These are phyloP conservation scores for Penicillium soppii DNA, from an alignment of 495 filamentous ascomycete genomes.

Conservation along the genomic window DNA sequence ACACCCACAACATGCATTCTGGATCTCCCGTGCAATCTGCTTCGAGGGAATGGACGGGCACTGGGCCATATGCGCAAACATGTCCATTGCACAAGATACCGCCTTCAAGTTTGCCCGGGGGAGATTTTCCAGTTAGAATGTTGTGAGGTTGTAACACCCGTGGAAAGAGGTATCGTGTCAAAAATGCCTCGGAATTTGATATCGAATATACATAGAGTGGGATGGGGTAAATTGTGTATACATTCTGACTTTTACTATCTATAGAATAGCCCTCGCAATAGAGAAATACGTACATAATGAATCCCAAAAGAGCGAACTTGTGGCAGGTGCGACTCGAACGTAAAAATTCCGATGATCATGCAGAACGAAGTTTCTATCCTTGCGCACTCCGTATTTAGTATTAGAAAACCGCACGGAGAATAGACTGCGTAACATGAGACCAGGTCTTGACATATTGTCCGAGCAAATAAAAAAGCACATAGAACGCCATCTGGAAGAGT, in stretches of 20 bases:
- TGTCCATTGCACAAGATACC: slow-evolving; percentile 10
- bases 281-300: no score
- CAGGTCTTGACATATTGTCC: no score
- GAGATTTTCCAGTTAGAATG: neutral
- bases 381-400: no score
- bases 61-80: neutral
- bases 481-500: no score
- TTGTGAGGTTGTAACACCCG: neutral
- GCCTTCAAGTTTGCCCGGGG: neutral
- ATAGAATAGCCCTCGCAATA: no score
- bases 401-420: no score
- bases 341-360: no score
- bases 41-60: neutral
- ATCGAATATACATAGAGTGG: neutral
- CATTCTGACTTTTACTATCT: neutral
- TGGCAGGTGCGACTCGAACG: no score
- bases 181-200: neutral
- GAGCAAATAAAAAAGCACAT: no score
- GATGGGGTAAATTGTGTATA: neutral
- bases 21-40: neutral
- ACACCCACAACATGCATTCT: neutral
- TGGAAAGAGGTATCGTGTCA: neutral
- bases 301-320: no score
- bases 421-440: no score
- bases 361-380: no score